Evolutionary conservation across 2,329 filamentous ascomycete genomes (phyloP).

Genomic region (Bipolaris oryzae): DNA sequence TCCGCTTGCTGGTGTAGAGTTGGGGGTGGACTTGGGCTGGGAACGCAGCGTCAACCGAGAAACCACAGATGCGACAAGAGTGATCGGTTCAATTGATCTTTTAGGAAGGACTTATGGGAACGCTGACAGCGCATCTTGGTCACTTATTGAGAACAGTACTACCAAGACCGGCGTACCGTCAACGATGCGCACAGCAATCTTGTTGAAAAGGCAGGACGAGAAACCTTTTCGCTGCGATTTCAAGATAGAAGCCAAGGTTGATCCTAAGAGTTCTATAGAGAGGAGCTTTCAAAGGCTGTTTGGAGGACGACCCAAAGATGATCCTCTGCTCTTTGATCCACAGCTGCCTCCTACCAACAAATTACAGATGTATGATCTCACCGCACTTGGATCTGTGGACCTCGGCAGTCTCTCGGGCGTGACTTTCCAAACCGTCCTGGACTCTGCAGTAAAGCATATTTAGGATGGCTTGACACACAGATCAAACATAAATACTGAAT

Average conservation of each 20-base stretch:
- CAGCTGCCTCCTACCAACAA: not conserved
- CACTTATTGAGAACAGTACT: not conserved
- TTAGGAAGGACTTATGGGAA: not conserved
- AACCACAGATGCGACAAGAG: not conserved
- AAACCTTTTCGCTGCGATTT: not conserved
- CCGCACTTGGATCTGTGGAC: not conserved
- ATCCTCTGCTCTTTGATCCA: not conserved
- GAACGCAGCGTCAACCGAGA: not conserved
- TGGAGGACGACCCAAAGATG: not conserved
- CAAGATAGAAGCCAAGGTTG: not conserved
- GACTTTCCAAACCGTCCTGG: not conserved
- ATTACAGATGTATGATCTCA: not conserved
- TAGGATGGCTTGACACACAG: not conserved
- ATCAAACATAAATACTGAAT: not conserved
- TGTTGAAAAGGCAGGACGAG: not conserved
- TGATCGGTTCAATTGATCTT: not conserved
- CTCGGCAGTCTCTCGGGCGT: not conserved
- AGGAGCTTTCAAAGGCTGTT: not conserved
- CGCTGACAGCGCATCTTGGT: not conserved
- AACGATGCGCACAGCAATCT: not conserved
- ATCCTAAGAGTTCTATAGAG: not conserved
- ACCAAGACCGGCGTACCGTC: not conserved
- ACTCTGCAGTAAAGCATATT: not conserved
- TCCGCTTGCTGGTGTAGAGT: not conserved
- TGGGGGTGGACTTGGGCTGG: not conserved